Conservation (phyloP, 2,329 filamentous ascomycete species). For the Colletotrichum truncatum region DNA sequence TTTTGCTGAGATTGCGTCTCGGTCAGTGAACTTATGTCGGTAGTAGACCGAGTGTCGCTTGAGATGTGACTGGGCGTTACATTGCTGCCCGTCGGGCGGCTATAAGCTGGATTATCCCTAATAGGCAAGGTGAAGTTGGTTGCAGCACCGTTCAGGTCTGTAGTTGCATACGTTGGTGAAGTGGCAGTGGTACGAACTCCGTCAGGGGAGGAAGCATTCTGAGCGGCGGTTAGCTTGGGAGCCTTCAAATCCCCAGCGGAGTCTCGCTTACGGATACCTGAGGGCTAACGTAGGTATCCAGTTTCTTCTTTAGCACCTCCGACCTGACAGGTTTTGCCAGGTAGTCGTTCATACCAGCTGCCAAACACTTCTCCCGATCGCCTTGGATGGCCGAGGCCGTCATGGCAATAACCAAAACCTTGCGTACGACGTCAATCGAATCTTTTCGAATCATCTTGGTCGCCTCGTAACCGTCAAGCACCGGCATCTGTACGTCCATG, state of each 20-base stretch:
- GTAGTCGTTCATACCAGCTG: conserved; percentile 97
- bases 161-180: conserved; percentile 32
- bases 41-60: conserved; percentile 42
- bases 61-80: conserved; percentile 39
- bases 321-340: conserved; percentile 94
- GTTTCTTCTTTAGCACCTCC: conserved; percentile 84
- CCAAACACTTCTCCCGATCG: conserved; percentile 93
- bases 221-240: neutral
- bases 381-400: conserved; percentile 94
- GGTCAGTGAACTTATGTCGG: conserved; percentile 39
- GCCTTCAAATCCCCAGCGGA: neutral
- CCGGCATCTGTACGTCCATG: conserved; percentile 98
- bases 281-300: conserved; percentile 66
- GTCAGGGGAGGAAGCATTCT: conserved; percentile 5
- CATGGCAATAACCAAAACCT: conserved; percentile 96
- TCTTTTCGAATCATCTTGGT: conserved; percentile 86
- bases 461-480: conserved; percentile 91
- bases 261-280: conserved; percentile 34
- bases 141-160: conserved; percentile 31
- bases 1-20: conserved; percentile 37
- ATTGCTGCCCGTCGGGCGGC: conserved; percentile 31
- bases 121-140: conserved; percentile 31
- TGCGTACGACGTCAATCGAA: conserved; percentile 77
- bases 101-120: conserved; percentile 35
- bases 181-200: conserved; percentile 22